Conservation (phyloP, 805 yeast genomes). For the Candida stauntonica region DNA sequence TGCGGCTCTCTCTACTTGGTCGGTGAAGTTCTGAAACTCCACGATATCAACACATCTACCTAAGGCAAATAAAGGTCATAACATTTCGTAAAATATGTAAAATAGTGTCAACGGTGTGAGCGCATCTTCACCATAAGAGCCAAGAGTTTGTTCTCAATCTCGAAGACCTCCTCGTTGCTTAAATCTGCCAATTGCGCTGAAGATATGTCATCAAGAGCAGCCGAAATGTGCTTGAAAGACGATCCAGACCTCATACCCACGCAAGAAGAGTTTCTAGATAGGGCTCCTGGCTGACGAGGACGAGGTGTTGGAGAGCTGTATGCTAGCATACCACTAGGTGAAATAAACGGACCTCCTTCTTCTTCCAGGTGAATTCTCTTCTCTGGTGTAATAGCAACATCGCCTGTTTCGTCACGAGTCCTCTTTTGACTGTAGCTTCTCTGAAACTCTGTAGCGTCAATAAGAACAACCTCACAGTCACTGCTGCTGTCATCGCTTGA, state of each 20-base stretch:
- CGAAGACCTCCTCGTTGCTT: slow-evolving; percentile 10
- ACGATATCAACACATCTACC: slow-evolving; percentile 21
- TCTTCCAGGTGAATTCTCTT: not conserved
- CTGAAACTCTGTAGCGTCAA: not conserved
- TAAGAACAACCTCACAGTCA: not conserved
- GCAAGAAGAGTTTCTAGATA: too few relatives aligned
- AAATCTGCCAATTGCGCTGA: slow-evolving; percentile 6
- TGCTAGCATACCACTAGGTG: not conserved
- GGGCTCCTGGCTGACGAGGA: too few relatives aligned
- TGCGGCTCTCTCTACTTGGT: slow-evolving; percentile 72
- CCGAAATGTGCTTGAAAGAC: not conserved
- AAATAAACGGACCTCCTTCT: not conserved
- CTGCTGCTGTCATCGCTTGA: not conserved
- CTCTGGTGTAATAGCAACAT: not conserved
- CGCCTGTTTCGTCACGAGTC: too few relatives aligned
- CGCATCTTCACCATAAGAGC: slow-evolving; percentile 15
- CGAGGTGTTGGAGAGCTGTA: not conserved
- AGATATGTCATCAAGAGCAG: slow-evolving; percentile 4
- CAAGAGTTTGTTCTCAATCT: slow-evolving; percentile 12
- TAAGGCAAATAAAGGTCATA: slow-evolving; percentile 1
- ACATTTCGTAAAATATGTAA: not conserved
- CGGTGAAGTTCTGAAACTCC: slow-evolving; percentile 46
- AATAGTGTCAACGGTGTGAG: not conserved
- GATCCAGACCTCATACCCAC: too few relatives aligned
- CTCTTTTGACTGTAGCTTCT: not conserved